These are phyloP conservation scores for Colletotrichum kahawae DNA, from an alignment of 2,329 filamentous ascomycete species.

Conservation along the genomic window DNA sequence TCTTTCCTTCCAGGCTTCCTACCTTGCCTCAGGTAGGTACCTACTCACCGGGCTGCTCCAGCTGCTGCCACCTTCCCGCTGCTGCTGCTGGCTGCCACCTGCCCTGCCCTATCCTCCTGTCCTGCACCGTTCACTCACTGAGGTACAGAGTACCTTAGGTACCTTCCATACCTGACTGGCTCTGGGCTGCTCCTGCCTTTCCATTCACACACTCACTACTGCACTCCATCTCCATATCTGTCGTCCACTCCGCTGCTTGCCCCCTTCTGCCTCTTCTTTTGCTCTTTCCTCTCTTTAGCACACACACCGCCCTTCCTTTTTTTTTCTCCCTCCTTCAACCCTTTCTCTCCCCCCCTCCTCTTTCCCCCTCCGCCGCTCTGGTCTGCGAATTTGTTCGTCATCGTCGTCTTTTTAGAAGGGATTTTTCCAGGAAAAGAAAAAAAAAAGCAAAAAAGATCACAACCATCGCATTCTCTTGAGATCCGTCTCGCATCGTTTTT, in stretches of 20 bases:
- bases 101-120: neutral
- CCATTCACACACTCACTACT: constrained; percentile 33
- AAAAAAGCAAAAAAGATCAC: constrained; percentile 1
- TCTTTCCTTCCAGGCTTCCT: neutral
- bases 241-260: constrained; percentile 23
- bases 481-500: constrained; percentile 22
- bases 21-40: neutral
- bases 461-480: constrained; percentile 21
- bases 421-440: constrained; percentile 2
- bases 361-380: constrained; percentile 28
- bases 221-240: constrained; percentile 33
- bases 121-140: neutral
- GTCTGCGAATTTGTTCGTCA: constrained; percentile 30
- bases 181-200: constrained; percentile 20
- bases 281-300: constrained; percentile 33
- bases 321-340: constrained; percentile 31
- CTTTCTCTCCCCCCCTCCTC: constrained; percentile 27
- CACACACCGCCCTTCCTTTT: constrained; percentile 35
- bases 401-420: constrained; percentile 28
- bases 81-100: neutral
- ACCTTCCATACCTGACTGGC: neutral
- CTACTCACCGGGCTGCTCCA: too few relatives aligned
- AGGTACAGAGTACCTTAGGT: neutral
- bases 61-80: constrained; percentile 13
- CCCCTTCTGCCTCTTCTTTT: constrained; percentile 36